These are phyloP conservation scores for Fusarium nurragi DNA, from an alignment of 2,329 filamentous ascomycete species.

Conservation along the genomic window DNA sequence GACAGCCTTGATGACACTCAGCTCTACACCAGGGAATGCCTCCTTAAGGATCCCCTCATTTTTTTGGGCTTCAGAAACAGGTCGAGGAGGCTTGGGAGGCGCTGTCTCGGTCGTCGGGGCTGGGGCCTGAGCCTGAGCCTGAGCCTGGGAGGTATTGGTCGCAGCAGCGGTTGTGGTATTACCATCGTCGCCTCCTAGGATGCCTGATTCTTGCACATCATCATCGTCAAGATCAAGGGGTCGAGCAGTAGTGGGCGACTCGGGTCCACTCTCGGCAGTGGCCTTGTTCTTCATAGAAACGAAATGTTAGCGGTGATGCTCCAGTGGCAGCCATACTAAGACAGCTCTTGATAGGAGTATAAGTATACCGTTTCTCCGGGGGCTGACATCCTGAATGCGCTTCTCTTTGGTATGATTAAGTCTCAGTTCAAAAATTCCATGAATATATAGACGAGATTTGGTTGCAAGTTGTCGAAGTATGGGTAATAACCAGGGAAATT, in stretches of 20 bases:
- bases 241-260: constrained; percentile 72
- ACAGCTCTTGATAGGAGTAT: constrained; percentile 20
- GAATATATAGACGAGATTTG: constrained; percentile 12
- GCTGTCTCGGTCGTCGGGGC: constrained; percentile 54
- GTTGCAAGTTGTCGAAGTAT: constrained; percentile 13
- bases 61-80: constrained; percentile 82
- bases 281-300: constrained; percentile 55
- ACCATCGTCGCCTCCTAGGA: constrained; percentile 57
- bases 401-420: constrained; percentile 6
- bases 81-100: constrained; percentile 86
- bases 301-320: constrained; percentile 36
- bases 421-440: neutral
- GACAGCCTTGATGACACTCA: constrained; percentile 84
- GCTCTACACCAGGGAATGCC: constrained; percentile 88
- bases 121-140: neutral
- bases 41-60: constrained; percentile 90
- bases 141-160: constrained; percentile 39
- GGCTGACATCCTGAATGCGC: constrained; percentile 52
- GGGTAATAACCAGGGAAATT: constrained; percentile 37
- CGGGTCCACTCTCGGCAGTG: constrained; percentile 57
- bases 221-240: constrained; percentile 77
- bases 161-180: constrained; percentile 40
- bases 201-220: constrained; percentile 69
- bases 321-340: constrained; percentile 17
- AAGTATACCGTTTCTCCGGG: constrained; percentile 56